Conservation (phyloP, 345 rosid genomes). For the Eucalyptus victrix region DNA sequence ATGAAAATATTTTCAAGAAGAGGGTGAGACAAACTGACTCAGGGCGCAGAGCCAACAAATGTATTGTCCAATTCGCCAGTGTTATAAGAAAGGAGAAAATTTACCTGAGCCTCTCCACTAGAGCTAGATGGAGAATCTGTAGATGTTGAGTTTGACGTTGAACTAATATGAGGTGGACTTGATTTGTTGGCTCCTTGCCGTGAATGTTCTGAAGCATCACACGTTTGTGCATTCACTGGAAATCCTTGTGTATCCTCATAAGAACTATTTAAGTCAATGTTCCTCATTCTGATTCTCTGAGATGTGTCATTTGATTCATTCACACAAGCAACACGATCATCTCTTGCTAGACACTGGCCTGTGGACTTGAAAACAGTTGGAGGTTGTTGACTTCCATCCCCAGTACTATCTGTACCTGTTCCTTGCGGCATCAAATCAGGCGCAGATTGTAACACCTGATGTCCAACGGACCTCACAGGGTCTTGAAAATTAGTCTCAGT, state of each 20-base stretch:
- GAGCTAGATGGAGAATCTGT: conserved; percentile 56
- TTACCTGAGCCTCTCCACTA: conserved; percentile 55
- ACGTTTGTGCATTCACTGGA: conserved; percentile 16
- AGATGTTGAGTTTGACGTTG: conserved; percentile 42
- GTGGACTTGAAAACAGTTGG: not conserved
- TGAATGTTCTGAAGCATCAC: conserved; percentile 9
- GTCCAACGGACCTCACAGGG: conserved; percentile 1
- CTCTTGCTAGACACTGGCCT: not conserved
- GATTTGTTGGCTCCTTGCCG: conserved; percentile 24
- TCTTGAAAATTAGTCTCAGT: conserved; percentile 8
- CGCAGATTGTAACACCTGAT: not conserved
- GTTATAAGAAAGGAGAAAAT: not conserved
- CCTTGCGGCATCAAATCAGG: conserved; percentile 10
- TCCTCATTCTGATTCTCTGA: conserved; percentile 20
- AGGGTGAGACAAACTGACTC: not conserved
- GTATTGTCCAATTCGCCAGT: not conserved
- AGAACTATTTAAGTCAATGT: conserved; percentile 50
- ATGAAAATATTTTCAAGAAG: not conserved
- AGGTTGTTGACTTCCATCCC: not conserved
- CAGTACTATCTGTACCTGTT: not conserved
- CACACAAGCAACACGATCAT: not conserved
- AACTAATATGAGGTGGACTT: conserved; percentile 37
- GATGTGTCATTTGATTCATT: conserved; percentile 4
- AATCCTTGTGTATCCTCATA: conserved; percentile 29
- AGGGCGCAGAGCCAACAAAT: not conserved